Base-by-base conservation (phyloP, 192 early-diverging fungal species). In the Coemansia reversa region DNA sequence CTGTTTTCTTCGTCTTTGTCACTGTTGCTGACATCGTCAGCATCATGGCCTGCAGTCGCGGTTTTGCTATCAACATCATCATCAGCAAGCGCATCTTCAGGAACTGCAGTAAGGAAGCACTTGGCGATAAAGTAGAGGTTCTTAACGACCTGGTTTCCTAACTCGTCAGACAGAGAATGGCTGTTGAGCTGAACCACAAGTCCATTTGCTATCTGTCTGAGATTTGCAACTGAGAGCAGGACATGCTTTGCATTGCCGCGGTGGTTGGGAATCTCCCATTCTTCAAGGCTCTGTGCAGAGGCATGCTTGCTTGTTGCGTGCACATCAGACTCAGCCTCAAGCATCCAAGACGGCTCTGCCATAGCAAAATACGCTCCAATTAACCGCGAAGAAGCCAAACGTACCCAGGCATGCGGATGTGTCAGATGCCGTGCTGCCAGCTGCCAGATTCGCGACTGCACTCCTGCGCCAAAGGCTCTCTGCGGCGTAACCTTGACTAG, bases 351-450 rank as follows among this genome's bases (percentile, higher is more conserved):
- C 23, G 90, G 79, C 57, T 94, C 83, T 2, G 92, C 82, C 20
- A 74, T 82, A 6, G 89, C 72, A 71, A 97, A 93, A 27, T 92
- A 89, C 6, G 85, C 66, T 8, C 95, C 96, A 56, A 93, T 79
- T 14, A 95, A 63, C 61, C 90, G 79, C 18, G 86, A 82, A 0
- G 88, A 72, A 7, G 91, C 76, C 23, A 88, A 60, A 22, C 94
- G 87, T 25, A 98, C 86, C 96, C 95, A 99, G 1, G 86, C 73
- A 55, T 98, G 96, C 22, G 96, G 96, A 69, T 96, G 90, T 30
- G 91, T 56, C 51, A 97, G 70, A 35, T 92, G 85, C 16, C 76
- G 66, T n/a, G 83, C 75, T 2, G 90, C 74, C 53, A 84, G 58
- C 20, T 62, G 69, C 94, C 94, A 97, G 16, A 97, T 67, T 5